Conservation (phyloP, 345 rosid genomes). For the Brassica juncea region DNA sequence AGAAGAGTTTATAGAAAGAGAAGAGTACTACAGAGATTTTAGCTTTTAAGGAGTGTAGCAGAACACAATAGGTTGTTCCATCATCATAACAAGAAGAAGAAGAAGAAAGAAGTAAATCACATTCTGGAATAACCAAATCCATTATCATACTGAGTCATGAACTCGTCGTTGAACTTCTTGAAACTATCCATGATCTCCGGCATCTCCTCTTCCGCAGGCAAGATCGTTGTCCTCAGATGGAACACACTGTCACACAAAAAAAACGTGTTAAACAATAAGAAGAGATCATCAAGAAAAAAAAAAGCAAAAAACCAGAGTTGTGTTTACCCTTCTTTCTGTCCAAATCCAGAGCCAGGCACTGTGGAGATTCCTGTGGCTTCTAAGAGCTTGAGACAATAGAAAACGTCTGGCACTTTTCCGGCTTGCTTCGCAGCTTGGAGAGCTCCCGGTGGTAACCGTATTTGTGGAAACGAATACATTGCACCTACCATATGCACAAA, state of each 20-base stretch:
- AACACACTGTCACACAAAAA: constrained; percentile 55
- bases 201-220: constrained; percentile 96
- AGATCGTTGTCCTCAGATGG: constrained; percentile 92
- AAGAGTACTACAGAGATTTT: constrained; percentile 22
- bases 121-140: constrained; percentile 74
- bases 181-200: constrained; percentile 88
- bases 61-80: constrained; percentile 14
- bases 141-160: constrained; percentile 87
- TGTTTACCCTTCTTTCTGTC: constrained; percentile 99
- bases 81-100: background rate
- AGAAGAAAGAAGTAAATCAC: constrained; percentile 42
- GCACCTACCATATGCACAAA: too few species aligned
- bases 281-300: background rate
- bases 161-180: constrained; percentile 95
- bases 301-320: too few species aligned
- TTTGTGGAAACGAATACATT: constrained; percentile 99
- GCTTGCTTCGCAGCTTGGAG: constrained; percentile 79
- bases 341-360: constrained; percentile 98
- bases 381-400: constrained; percentile 92
- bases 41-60: constrained; percentile 30
- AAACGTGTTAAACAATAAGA: constrained; percentile 1
- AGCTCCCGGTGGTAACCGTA: constrained; percentile 77
- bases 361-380: constrained; percentile 99
- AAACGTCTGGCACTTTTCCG: constrained; percentile 90
- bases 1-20: background rate